Percentiles rank a stretch among this genome's conserved stretches.
phyloP scores from a whole-genome alignment of 129 eudicot species.

The Centrapalus pauciflorus region DNA sequence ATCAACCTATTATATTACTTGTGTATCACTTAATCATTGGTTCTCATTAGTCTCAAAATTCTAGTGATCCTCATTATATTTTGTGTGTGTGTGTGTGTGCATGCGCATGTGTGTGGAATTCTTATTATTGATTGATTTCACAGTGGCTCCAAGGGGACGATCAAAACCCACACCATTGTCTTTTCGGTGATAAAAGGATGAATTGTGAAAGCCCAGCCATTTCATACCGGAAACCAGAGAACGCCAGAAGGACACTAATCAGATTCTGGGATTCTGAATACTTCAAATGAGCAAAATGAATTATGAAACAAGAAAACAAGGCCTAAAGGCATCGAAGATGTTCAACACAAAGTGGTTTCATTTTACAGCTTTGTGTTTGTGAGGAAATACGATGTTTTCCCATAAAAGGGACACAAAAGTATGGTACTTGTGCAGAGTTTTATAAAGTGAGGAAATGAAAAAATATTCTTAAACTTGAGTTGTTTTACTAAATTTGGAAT shows the following conservation, averaged over 20 bases:
- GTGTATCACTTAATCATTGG: too few species aligned
- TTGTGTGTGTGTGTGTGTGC: too few species aligned
- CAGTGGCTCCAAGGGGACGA: constrained; percentile 42
- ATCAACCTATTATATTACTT: too few species aligned
- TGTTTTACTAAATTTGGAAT: background rate
- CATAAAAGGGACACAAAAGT: too few species aligned
- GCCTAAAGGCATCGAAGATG: too few species aligned
- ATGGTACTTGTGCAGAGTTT: too few species aligned
- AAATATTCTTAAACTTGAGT: background rate
- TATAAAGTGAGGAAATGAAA: background rate
- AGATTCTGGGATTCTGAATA: constrained; percentile 20
- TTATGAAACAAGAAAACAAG: too few species aligned
- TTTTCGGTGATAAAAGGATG: constrained; percentile 33
- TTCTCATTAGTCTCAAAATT: background rate
- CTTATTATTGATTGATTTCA: constrained; percentile 10
- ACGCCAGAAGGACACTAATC: constrained; percentile 46
- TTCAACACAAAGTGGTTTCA: too few species aligned
- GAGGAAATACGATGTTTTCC: too few species aligned
- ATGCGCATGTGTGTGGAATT: background rate
- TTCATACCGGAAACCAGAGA: constrained; percentile 29
- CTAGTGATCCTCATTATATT: background rate
- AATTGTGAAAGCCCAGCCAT: constrained; percentile 34
- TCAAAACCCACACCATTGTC: constrained; percentile 36
- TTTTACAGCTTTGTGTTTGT: too few species aligned
- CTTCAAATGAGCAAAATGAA: background rate